Evolutionary conservation across 768 basidiomycete species (phyloP).

Genomic region (Boletus sp.): DNA sequence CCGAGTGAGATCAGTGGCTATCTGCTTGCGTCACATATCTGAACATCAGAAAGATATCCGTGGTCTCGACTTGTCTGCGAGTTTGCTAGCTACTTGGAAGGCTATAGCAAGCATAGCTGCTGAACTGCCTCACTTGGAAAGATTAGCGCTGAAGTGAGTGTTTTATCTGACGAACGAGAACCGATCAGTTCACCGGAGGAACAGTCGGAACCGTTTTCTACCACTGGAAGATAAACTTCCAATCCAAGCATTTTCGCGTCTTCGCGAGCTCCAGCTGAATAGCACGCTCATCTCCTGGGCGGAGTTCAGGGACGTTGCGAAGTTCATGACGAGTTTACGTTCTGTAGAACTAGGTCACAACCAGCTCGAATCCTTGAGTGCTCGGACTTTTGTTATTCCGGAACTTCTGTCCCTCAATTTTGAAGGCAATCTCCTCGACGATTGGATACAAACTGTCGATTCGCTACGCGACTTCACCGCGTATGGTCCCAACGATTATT

Average conservation of each 20-base stretch:
- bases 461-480: conserved; percentile 43
- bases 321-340: conserved; percentile 52
- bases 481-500: conserved; percentile 34
- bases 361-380: conserved; percentile 38
- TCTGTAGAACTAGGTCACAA: conserved; percentile 75
- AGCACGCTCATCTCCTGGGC: conserved; percentile 70
- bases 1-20: conserved; percentile 52
- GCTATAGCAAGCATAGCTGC: conserved; percentile 58
- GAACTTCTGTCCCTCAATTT: conserved; percentile 60
- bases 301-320: conserved; percentile 53
- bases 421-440: conserved; percentile 59
- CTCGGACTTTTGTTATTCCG: conserved; percentile 12
- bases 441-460: conserved; percentile 53
- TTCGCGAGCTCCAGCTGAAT: conserved; percentile 74
- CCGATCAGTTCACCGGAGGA: conserved; percentile 16
- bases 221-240: conserved; percentile 37
- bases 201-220: conserved; percentile 67
- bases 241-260: conserved; percentile 42
- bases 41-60: conserved; percentile 53
- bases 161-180: conserved; percentile 4
- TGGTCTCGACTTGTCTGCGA: conserved; percentile 80
- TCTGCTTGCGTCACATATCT: conserved; percentile 10
- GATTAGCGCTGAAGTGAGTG: conserved; percentile 78
- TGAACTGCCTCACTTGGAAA: conserved; percentile 60
- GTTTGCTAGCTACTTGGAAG: conserved; percentile 71